Base-by-base conservation (phyloP, 768 basidiomycete species). In the Mycena pura region DNA sequence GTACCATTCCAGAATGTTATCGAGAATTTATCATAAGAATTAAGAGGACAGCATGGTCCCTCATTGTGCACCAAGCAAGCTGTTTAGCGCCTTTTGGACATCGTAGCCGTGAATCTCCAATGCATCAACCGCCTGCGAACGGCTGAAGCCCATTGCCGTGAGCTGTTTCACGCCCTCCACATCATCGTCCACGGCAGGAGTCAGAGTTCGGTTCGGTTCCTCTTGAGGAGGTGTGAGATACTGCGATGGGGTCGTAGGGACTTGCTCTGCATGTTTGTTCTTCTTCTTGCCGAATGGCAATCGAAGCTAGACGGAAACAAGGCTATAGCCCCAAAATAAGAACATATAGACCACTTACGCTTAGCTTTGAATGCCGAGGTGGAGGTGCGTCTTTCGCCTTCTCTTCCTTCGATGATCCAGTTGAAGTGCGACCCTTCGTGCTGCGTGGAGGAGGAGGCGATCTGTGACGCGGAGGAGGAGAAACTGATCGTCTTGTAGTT, bases 91-190 rank as follows among this genome's bases (percentile, higher is more conserved):
- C 53, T 66, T 85, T 67, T 80, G 88, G 34, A 96, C 84, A 72
- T 95, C 90, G 69, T 96, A 97, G 55, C 86, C 88, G 70, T 91
- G 81, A 57, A 84, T 87, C 74, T 96, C 96, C 6, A 99, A 80
- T 13, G 96, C 94, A 13, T 82, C 83, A 7, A 98, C 85, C 0
- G 93, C 92, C 71, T 95, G 88, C 15, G 79, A 74, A 39, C 96
- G 85, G 62, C 84, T 88, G 80, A 99, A 98, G 24, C 96, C 96
- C 95, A 98, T 97, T 19, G 83, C 84, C 45, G 87, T 87, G 38
- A 99, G 78, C 70, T 91, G 88, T 69, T 88, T 91, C 21, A 95
- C 90, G 2, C 88, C 78, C 62, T 88, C 87, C 13, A 88, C 86
- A 58, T 95, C 91, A 63, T 91, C 91, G 27, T 87, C 88, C 13